Conservation (phyloP, 2,329 filamentous ascomycete species). For the Claviceps arundinis region DNA sequence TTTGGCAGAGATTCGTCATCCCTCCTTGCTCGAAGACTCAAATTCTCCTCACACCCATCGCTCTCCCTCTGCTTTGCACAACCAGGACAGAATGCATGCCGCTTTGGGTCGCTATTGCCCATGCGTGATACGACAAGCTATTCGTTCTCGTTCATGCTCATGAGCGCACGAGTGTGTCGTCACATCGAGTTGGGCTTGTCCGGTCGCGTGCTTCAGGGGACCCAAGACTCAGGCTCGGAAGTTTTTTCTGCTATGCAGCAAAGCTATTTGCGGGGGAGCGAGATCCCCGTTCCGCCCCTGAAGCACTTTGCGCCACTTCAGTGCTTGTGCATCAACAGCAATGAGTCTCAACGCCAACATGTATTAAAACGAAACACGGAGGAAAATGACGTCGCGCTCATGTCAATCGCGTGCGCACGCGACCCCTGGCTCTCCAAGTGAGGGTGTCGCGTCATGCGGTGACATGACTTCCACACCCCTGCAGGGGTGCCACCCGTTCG, state of each 20-base stretch:
- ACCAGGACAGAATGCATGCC: too few relatives aligned
- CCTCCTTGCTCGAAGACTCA: too few relatives aligned
- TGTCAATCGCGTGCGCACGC: not conserved
- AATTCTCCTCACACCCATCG: too few relatives aligned
- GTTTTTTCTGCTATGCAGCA: not conserved
- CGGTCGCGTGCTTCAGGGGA: not conserved
- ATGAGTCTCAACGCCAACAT: not conserved
- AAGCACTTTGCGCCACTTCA: not conserved
- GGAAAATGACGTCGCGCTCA: not conserved
- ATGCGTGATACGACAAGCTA: too few relatives aligned
- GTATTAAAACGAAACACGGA: too few relatives aligned
- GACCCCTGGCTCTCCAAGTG: not conserved
- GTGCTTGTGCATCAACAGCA: not conserved
- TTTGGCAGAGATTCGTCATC: too few relatives aligned
- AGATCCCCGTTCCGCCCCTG: not conserved
- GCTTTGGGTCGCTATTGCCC: too few relatives aligned
- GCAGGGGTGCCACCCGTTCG: not conserved
- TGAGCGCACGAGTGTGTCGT: not conserved
- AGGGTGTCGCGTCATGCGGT: conserved; percentile 4
- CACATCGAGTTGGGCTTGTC: not conserved
- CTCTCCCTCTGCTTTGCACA: too few relatives aligned
- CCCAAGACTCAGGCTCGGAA: not conserved
- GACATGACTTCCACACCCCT: not conserved
- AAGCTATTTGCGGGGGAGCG: not conserved
- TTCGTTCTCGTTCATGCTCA: too few relatives aligned